phyloP scores from a whole-genome alignment of 2,329 filamentous ascomycete genomes.

The Cladobotryum mycophilum region DNA sequence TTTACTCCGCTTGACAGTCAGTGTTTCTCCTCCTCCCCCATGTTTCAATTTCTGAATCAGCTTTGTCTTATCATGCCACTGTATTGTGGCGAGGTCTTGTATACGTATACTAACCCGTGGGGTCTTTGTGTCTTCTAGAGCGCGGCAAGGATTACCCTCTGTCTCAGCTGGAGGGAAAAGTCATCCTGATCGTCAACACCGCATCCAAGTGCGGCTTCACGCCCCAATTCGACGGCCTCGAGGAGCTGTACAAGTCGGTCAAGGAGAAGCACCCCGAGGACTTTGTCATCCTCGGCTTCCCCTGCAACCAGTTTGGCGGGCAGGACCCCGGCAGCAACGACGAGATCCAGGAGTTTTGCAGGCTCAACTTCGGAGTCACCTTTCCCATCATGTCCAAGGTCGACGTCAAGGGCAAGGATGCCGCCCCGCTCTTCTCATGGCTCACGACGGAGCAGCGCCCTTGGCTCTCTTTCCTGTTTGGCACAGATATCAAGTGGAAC shows the following conservation, averaged over 20 bases:
- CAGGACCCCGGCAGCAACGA: conserved; percentile 85
- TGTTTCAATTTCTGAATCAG: no score
- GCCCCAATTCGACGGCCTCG: conserved; percentile 85
- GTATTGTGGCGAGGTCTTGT: no score
- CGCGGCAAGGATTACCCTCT: conserved; percentile 55
- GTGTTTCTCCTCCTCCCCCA: conserved; percentile 30
- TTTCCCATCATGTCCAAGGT: conserved; percentile 91
- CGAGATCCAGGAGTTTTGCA: conserved; percentile 79
- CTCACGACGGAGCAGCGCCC: conserved; percentile 69
- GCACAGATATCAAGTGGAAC: conserved; percentile 71
- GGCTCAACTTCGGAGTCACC: conserved; percentile 82
- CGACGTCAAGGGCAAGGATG: conserved; percentile 83
- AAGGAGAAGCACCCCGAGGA: conserved; percentile 63
- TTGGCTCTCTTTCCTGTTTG: neutral
- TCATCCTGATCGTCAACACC: conserved; percentile 94
- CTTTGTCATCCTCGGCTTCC: conserved; percentile 89
- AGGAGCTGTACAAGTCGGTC: conserved; percentile 79
- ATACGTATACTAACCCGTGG: no score
- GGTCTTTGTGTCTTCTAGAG: neutral
- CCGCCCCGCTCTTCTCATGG: conserved; percentile 54
- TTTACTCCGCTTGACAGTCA: conserved; percentile 78
- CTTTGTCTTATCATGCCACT: no score
- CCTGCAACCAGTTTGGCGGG: conserved; percentile 92
- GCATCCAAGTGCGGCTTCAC: conserved; percentile 99
- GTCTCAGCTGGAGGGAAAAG: conserved; percentile 74